These are phyloP conservation scores for Aspergillus affinis DNA, from an alignment of 495 filamentous ascomycete genomes.

Conservation along the genomic window DNA sequence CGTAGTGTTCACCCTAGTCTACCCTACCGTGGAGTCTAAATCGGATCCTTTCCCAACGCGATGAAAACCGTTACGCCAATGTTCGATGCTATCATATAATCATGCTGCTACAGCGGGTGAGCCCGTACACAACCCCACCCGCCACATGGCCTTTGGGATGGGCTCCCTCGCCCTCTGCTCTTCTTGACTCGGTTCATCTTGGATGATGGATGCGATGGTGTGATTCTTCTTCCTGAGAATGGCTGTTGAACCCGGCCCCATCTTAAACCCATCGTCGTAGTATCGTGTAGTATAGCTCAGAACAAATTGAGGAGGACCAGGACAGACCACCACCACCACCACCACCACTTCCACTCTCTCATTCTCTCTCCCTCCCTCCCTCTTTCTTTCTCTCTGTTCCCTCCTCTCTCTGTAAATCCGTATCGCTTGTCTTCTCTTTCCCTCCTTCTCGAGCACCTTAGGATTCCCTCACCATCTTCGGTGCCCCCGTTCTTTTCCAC, in stretches of 20 bases:
- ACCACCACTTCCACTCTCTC: no score
- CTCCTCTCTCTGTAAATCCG: not conserved
- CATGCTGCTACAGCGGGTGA: constrained; percentile 35
- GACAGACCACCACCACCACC: not conserved
- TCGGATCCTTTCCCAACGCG: constrained; percentile 18
- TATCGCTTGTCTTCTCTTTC: not conserved
- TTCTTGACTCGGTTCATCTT: constrained; percentile 4
- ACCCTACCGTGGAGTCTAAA: constrained; percentile 16
- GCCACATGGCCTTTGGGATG: constrained; percentile 29
- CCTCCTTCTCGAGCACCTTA: not conserved
- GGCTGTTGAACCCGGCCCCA: not conserved
- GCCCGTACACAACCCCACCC: constrained; percentile 37
- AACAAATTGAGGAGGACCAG: not conserved
- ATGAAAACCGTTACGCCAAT: constrained; percentile 45
- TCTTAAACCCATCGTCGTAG: not conserved
- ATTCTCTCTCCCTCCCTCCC: not conserved
- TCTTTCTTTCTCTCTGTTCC: not conserved
- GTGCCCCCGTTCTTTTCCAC: not conserved
- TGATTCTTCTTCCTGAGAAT: no score
- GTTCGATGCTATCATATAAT: constrained; percentile 16
- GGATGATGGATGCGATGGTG: not conserved
- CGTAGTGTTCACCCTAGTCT: constrained; percentile 2
- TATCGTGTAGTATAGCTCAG: not conserved
- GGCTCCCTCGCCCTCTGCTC: not conserved
- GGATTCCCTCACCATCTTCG: not conserved